Percentiles rank a stretch among this genome's conserved stretches.
Evolutionary conservation across 768 basidiomycete genomes (phyloP).

Genomic region (Dictyophora rubrovolvata): DNA sequence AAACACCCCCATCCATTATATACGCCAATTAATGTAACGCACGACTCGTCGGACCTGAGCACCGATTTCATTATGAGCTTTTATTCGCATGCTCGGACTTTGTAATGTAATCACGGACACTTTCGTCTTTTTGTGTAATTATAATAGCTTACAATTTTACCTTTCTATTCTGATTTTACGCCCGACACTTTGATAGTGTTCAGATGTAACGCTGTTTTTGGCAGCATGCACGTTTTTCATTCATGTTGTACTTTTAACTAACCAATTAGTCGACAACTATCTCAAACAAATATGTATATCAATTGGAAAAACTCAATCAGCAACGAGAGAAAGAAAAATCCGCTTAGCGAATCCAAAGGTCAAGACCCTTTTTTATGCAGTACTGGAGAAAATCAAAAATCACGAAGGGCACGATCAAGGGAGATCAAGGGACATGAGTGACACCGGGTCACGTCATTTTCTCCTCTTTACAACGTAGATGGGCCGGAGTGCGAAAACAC

Average conservation of each 20-base stretch:
- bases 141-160: not conserved
- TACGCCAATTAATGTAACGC: too few species aligned
- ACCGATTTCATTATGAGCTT: not conserved
- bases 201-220: not conserved
- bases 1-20: too few species aligned
- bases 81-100: not conserved
- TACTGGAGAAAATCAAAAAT: too few species aligned
- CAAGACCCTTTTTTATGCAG: too few species aligned
- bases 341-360: too few species aligned
- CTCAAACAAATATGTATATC: too few species aligned
- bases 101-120: not conserved
- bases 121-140: not conserved
- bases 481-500: slow-evolving; percentile 57
- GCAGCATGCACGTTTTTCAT: not conserved
- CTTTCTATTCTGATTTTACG: not conserved
- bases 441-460: too few species aligned
- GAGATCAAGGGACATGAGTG: too few species aligned
- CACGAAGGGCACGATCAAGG: too few species aligned
- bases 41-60: not conserved
- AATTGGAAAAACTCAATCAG: too few species aligned
- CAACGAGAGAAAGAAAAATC: too few species aligned
- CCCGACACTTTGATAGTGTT: not conserved
- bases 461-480: slow-evolving; percentile 11
- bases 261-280: too few species aligned
- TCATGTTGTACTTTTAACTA: not conserved